Evolutionary conservation across 2,329 filamentous ascomycete species (phyloP), one percentile per base, ranked within the genome.

Genomic region (Nemania bipapillata): DNA sequence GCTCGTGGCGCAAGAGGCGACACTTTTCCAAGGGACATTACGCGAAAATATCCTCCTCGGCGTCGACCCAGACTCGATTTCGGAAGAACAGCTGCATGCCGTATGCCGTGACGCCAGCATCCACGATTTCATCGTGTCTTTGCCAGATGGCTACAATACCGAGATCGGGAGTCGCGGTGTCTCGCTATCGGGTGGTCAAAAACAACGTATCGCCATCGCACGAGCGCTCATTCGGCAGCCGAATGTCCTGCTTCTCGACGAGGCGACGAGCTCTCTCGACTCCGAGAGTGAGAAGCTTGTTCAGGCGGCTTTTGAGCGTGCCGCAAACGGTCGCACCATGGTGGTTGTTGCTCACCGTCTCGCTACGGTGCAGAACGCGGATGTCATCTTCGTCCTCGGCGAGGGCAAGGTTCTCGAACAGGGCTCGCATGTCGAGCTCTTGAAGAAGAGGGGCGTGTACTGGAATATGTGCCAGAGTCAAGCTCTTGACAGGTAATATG

Each of bases 351-450:
- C 92, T 1, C 92, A 95, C 77, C 84, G 92, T 15, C 82, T 95
- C 56, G 90, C 90, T 0, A 95, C 91, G 12, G 89, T 94, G 22
- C 91, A 92, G 78, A 91, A 94, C 73, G 91, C 92, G 1, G 90
- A 95, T 77, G 82, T 90, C n/a, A 94, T 94, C 49, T 93, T 92
- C 74, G 91, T 95, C 0, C 87, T 96, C 55, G 91, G 91, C 11
- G 85, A 89, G 68, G 88, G 90, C 26, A 86, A 83, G 72, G 80
- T 88, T 50, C 75, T 88, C 11, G 86, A 88, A 77, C 80, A 84
- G 75, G 86, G 86, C 11, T 87, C 75, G 20, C 86, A 89, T 68
- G 66, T 66, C 1, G 86, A 88, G 73, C 73, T 89, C 66, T 69
- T 88, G 68, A 83, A 79, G 77, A 81, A 81, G 79, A 83, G 77